Base-by-base conservation (phyloP, 768 basidiomycete genomes). In the Tylopilus plumbeoviolaceoides region DNA sequence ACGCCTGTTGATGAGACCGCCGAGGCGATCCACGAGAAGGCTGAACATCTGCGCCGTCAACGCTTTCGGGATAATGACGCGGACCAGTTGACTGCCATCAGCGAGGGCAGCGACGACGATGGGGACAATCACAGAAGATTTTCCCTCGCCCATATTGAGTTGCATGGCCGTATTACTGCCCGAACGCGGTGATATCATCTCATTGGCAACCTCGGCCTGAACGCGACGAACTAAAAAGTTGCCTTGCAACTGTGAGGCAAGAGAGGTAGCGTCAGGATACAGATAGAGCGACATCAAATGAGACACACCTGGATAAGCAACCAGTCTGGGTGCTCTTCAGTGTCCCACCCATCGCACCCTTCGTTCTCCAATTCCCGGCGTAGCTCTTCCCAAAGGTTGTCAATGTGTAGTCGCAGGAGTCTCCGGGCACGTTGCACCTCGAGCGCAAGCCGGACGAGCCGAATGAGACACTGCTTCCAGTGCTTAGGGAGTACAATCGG, bases 141-240 rank as follows among this genome's bases (percentile, higher is more conserved):
- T 40, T 11, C 81, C 81, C 50, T 82, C 80, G 6, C 80, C 80
- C 80, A 82, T 82, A 49, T 82, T 79, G 21, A 82, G 73, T 42
- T 82, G 80, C 25, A 77, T 64, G 7, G 70, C 61, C 0, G 74
- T 73, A 47, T 76, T 82, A 10, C 53, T 14, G 4, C 54, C 51
- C 0, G 63, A 70, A 1, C 48, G 49, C 0, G 81, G 79, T 0
- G 60, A 47, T 23, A 78, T 75, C 80, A 82, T 81, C 43, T 78
- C 72, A 4, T 59, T 45, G 2, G 78, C 75, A 9, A 81, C 63
- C 0, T 61, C 45, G 1, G 64, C 61, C 53, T 82, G 80, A 8
- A 79, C 56, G 0, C 70, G 66, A 5, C 81, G 76, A 20, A 70
- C 63, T 8, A 72, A 52, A 39, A 82, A 69, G 46, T 79, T 67